phyloP scores from a whole-genome alignment of 805 yeast species.

The Wickerhamiella domercqiae region DNA sequence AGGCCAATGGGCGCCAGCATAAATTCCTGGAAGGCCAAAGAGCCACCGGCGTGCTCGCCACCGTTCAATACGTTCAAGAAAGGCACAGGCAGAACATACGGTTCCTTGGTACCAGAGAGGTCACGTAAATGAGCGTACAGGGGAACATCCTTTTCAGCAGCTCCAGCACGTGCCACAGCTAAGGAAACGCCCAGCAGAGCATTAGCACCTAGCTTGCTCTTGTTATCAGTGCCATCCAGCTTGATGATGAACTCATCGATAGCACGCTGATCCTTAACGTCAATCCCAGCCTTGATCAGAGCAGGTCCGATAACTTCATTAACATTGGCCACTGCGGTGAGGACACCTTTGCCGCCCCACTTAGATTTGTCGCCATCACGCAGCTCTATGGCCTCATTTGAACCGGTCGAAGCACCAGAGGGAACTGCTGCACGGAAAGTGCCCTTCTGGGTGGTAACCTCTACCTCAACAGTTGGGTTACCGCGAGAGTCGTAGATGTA shows the following conservation, averaged over 20 bases:
- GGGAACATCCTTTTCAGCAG: constrained; percentile 88
- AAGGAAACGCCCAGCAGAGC: constrained; percentile 97
- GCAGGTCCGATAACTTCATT: constrained; percentile 93
- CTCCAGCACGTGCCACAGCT: constrained; percentile 96
- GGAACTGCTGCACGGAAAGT: constrained; percentile 95
- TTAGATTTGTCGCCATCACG: constrained; percentile 96
- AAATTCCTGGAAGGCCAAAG: constrained; percentile 97
- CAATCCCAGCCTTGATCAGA: constrained; percentile 60
- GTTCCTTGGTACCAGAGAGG: constrained; percentile 58
- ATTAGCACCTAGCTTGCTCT: constrained; percentile 95
- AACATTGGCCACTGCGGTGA: constrained; percentile 92
- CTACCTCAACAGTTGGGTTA: constrained; percentile 99
- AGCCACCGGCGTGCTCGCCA: constrained; percentile 99
- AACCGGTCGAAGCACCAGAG: constrained; percentile 99
- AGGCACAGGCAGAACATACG: constrained; percentile 95
- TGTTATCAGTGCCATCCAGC: constrained; percentile 96
- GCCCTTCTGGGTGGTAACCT: constrained; percentile 83
- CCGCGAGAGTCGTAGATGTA: constrained; percentile 99
- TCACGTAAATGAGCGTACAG: constrained; percentile 83
- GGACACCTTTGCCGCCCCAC: constrained; percentile 98
- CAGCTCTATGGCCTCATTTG: constrained; percentile 95
- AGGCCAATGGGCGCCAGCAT: constrained; percentile 97
- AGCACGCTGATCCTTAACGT: constrained; percentile 73
- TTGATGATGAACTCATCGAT: constrained; percentile 71
- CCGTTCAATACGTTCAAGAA: constrained; percentile 98